Evolutionary conservation across 805 yeast genomes (phyloP).

Genomic region (Henningerozyma blattae): DNA sequence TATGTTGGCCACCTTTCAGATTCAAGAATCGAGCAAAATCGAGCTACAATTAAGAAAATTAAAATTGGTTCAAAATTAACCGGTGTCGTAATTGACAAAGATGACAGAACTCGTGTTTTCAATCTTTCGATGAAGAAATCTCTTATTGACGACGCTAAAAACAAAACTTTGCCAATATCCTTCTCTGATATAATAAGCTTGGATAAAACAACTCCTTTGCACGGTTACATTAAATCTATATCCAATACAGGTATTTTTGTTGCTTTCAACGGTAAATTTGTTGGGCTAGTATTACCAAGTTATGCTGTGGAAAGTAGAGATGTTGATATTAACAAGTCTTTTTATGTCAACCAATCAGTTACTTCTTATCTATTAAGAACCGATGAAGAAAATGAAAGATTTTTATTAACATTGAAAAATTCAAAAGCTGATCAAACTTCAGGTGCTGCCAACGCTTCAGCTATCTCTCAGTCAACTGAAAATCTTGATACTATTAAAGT

Average conservation of each 20-base stretch:
- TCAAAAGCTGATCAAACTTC: constrained; percentile 12
- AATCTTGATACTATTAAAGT: constrained; percentile 37
- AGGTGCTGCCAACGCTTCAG: constrained; percentile 31
- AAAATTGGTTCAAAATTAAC: constrained; percentile 48
- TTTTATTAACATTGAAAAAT: constrained; percentile 50
- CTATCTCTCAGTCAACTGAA: constrained; percentile 33
- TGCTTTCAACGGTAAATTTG: constrained; percentile 64
- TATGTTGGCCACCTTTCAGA: constrained; percentile 68
- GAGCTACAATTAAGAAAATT: constrained; percentile 50
- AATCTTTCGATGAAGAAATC: constrained; percentile 54
- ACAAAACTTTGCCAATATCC: constrained; percentile 39
- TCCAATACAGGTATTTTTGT: constrained; percentile 78
- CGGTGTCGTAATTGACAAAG: constrained; percentile 59
- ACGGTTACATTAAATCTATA: constrained; percentile 69
- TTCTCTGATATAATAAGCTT: constrained; percentile 42
- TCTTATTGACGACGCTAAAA: constrained; percentile 51
- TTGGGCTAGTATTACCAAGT: constrained; percentile 73
- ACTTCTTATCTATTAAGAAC: constrained; percentile 50
- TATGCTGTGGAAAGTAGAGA: constrained; percentile 45
- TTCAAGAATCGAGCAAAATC: constrained; percentile 59
- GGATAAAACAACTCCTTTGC: constrained; percentile 34
- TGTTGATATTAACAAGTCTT: constrained; percentile 43
- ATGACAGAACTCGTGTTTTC: constrained; percentile 45
- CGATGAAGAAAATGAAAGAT: constrained; percentile 61
- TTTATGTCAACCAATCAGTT: constrained; percentile 58